Base-by-base conservation (phyloP, 176 grass and related monocot species). In the Oryza punctata region DNA sequence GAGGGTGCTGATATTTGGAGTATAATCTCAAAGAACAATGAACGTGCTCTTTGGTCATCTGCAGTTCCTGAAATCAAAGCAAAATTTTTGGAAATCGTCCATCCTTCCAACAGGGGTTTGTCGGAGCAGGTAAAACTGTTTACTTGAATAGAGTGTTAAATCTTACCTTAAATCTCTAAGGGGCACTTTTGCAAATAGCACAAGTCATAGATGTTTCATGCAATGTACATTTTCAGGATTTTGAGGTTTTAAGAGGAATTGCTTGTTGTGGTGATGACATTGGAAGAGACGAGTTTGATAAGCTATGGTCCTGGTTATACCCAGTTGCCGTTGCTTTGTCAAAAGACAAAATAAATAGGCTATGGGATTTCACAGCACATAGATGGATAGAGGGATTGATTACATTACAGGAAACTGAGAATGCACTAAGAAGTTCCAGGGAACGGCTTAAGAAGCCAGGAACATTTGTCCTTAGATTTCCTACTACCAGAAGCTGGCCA, bases 301-400 rank as follows among this genome's bases (percentile, higher is more conserved):
- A 91, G 79, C 77, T 98, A 73, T 98, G 96, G 96, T 82, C 88
- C 72, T 98, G 96, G 96, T 67, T 98, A 73, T 98, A 94, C 66
- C 96, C 96, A 50, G 96, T 98, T 28, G 93, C 96, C 85, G 73
- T 67, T 86, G 83, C 93, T 40, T 82, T 98, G 70, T 88, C 91
- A 2, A 91, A 83, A 76, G 89, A 93, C 11, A 83, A 76, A 85
- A 84, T 95, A 49, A 95, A 94, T 66, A 90, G 29, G 27, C 72
- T 95, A 25, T 98, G 96, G 96, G 82, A 81, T 76, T 89, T 89
- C 81, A 50, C 82, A 15, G 21, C 79, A 84, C 91, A 91, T 35
- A 91, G 66, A 91, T 95, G 96, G 93, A 91, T 95, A 85, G 89
- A 90, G 82, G 96, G 93, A 52, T 89, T 98, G 40, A 85, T 98